A percentile compares a stretch with the other conserved stretches of the same genome.
phyloP scores from a whole-genome alignment of 2,329 filamentous ascomycete species.

The Orbilia blumenaviensis region DNA sequence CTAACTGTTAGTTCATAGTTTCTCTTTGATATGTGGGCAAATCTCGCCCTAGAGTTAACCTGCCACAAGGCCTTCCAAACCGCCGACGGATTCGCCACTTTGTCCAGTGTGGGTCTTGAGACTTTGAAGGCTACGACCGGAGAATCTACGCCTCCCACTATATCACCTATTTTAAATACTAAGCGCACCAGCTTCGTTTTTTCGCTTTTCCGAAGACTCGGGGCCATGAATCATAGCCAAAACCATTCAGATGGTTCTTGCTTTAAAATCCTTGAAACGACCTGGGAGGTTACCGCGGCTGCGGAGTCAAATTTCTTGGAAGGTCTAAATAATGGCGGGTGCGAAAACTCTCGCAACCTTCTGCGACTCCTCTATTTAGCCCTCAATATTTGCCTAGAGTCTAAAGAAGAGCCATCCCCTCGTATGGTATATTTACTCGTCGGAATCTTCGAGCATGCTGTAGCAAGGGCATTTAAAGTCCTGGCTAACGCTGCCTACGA shows the following conservation, averaged over 20 bases:
- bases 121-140: constrained; percentile 81
- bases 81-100: constrained; percentile 71
- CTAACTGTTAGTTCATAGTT: constrained; percentile 64
- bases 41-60: constrained; percentile 79
- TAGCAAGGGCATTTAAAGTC: constrained; percentile 82
- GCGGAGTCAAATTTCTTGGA: constrained; percentile 55
- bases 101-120: constrained; percentile 77
- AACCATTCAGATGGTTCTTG: constrained; percentile 59
- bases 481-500: constrained; percentile 81
- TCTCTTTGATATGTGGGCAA: constrained; percentile 88
- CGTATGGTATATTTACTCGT: constrained; percentile 67
- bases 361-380: constrained; percentile 86
- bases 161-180: constrained; percentile 82
- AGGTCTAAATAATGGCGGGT: constrained; percentile 66
- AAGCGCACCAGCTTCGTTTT: constrained; percentile 82
- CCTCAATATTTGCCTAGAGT: constrained; percentile 70
- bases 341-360: constrained; percentile 81
- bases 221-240: constrained; percentile 1
- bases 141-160: constrained; percentile 75
- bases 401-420: constrained; percentile 59
- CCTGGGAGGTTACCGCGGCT: constrained; percentile 68
- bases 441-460: constrained; percentile 80
- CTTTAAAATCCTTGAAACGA: constrained; percentile 65
- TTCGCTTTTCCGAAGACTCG: constrained; percentile 79
- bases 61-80: constrained; percentile 70